These are phyloP conservation scores for Diaporthe batatas DNA, from an alignment of 2,329 filamentous ascomycete genomes.

Conservation along the genomic window DNA sequence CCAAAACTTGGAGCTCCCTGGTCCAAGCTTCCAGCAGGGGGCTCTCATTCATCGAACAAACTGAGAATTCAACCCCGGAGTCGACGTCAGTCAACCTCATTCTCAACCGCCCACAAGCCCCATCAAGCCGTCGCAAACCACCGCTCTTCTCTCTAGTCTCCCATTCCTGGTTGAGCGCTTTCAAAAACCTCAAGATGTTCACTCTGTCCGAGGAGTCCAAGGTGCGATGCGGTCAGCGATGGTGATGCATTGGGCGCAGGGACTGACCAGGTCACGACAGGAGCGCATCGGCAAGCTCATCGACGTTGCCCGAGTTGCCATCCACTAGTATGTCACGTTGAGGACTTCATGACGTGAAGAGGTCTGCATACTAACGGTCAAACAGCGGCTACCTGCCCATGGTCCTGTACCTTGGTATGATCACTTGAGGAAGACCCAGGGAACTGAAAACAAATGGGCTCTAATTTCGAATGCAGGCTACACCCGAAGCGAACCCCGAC, in stretches of 20 bases:
- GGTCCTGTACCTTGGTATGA: constrained; percentile 93
- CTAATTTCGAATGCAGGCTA: constrained; percentile 72
- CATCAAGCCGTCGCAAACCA: constrained; percentile 1
- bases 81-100: constrained; percentile 21
- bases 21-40: constrained; percentile 20
- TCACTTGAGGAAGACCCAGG: constrained; percentile 38
- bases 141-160: neutral
- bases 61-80: constrained; percentile 38
- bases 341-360: neutral
- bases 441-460: constrained; percentile 34
- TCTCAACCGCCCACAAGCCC: constrained; percentile 19
- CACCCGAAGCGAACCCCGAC: constrained; percentile 92
- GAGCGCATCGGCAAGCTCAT: constrained; percentile 98
- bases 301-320: constrained; percentile 90
- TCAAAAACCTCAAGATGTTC: constrained; percentile 61
- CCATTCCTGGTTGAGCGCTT: neutral
- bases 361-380: constrained; percentile 52
- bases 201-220: constrained; percentile 96
- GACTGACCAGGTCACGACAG: constrained; percentile 59
- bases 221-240: constrained; percentile 63
- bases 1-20: constrained; percentile 21
- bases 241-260: neutral
- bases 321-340: constrained; percentile 84
- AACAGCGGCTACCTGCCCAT: constrained; percentile 92
- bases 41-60: constrained; percentile 8